Conservation (phyloP, 306 rosid genomes). For the Fagus sylvatica region DNA sequence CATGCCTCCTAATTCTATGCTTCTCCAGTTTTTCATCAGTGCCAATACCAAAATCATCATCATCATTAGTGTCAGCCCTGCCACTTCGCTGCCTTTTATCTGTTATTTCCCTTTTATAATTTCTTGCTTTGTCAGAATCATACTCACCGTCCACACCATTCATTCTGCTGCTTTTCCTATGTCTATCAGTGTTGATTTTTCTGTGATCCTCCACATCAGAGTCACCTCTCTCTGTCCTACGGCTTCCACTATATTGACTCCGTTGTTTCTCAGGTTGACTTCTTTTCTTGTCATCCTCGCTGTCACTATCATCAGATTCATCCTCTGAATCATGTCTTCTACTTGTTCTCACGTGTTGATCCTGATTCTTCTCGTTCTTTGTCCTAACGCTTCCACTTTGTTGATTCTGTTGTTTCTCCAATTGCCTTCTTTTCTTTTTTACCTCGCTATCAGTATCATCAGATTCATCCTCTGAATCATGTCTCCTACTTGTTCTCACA, state of each 20-base stretch:
- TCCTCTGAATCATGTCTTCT: conserved; percentile 45
- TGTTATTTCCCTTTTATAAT: conserved; percentile 10
- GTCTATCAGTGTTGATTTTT: conserved; percentile 2
- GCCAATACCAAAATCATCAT: not conserved
- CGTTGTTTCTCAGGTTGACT: conserved; percentile 36
- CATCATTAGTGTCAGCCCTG: not conserved
- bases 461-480: too few species aligned
- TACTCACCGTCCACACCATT: not conserved
- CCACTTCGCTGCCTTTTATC: conserved; percentile 28
- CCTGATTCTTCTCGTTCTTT: too few species aligned
- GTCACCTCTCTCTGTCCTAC: conserved; percentile 12
- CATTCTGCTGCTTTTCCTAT: not conserved
- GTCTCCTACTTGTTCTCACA: too few species aligned
- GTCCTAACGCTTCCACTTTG: too few species aligned
- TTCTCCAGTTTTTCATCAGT: not conserved
- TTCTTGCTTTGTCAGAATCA: conserved; percentile 4
- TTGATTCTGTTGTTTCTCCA: too few species aligned
- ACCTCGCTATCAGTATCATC: too few species aligned
- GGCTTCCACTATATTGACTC: conserved; percentile 19
- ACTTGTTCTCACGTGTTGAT: too few species aligned
- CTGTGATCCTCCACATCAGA: not conserved
- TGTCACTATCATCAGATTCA: conserved; percentile 56
- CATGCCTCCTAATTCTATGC: conserved; percentile 25
- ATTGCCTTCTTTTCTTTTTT: too few species aligned
- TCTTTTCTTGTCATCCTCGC: conserved; percentile 37